A percentile compares a stretch with the other conserved stretches of the same genome.
Evolutionary conservation across 495 filamentous ascomycete genomes (phyloP).

Genomic region (Daldinia vernicosa): DNA sequence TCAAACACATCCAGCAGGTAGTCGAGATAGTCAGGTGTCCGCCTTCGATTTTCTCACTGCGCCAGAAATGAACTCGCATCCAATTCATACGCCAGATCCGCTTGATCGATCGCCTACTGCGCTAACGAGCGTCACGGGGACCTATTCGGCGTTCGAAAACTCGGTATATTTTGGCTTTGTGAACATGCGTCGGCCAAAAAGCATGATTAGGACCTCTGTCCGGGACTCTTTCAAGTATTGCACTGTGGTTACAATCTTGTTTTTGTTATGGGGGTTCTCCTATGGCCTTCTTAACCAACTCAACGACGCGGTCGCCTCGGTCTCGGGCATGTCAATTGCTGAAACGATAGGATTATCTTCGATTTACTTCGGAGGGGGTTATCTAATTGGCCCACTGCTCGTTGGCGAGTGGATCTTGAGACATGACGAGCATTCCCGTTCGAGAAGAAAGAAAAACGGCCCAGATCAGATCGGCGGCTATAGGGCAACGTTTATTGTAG

Average conservation of each 20-base stretch:
- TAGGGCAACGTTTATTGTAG: constrained; percentile 52
- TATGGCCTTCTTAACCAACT: constrained; percentile 83
- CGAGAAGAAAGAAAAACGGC: constrained; percentile 34
- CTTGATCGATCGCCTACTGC: constrained; percentile 34
- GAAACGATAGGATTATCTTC: constrained; percentile 53
- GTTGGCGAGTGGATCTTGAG: constrained; percentile 72
- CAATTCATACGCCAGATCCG: constrained; percentile 10
- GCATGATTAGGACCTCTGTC: constrained; percentile 69
- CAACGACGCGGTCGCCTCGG: constrained; percentile 63
- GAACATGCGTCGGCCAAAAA: constrained; percentile 78
- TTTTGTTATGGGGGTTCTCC: constrained; percentile 88
- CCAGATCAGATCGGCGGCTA: constrained; percentile 47
- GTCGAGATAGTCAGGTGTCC: constrained; percentile 53
- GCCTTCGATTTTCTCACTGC: constrained; percentile 69
- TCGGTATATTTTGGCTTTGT: constrained; percentile 80
- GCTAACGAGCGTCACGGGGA: constrained; percentile 31
- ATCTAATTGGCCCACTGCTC: constrained; percentile 71
- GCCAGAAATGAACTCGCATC: constrained; percentile 51
- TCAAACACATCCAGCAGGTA: constrained; percentile 24
- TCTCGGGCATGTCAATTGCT: constrained; percentile 50
- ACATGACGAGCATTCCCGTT: constrained; percentile 59
- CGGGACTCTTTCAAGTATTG: constrained; percentile 61
- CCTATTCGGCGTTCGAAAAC: constrained; percentile 39
- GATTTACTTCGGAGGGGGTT: constrained; percentile 62
- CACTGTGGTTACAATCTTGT: constrained; percentile 76